Evolutionary conservation across 768 basidiomycete genomes (phyloP).

Genomic region (Trametes cubensis): DNA sequence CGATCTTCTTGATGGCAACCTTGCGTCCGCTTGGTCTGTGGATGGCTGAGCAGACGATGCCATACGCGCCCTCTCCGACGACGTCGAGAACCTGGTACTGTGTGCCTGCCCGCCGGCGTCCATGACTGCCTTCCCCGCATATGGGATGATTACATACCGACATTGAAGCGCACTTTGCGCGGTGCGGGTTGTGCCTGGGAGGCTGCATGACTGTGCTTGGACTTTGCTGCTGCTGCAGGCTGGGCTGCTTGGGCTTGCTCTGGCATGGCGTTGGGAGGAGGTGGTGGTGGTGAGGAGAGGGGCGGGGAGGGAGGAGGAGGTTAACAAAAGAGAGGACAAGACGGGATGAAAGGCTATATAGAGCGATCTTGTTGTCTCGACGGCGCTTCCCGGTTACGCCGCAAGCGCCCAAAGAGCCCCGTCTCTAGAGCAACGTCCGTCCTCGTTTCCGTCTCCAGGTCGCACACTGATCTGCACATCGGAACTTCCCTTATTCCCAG

Average conservation of each 20-base stretch:
- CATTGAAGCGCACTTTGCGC: slow-evolving; percentile 87
- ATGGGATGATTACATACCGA: slow-evolving; percentile 49
- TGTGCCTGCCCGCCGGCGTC: slow-evolving; percentile 31
- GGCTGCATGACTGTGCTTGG: slow-evolving; percentile 51
- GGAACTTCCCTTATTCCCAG: slow-evolving; percentile 7
- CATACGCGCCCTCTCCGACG: slow-evolving; percentile 95
- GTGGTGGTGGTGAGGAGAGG: slow-evolving; percentile 11
- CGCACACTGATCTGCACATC: slow-evolving; percentile 24
- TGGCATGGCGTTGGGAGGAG: slow-evolving; percentile 24
- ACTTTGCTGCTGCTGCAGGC: slow-evolving; percentile 31
- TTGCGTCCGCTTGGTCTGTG: slow-evolving; percentile 77
- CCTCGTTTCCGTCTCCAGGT: slow-evolving; percentile 13
- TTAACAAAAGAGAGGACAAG: slow-evolving; percentile 18
- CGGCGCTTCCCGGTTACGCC: slow-evolving; percentile 15
- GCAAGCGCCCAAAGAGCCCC: slow-evolving; percentile 6
- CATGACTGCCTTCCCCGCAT: background rate
- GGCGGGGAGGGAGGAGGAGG: slow-evolving; percentile 9
- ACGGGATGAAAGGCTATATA: slow-evolving; percentile 18
- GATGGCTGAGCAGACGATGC: slow-evolving; percentile 86
- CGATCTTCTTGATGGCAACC: slow-evolving; percentile 96
- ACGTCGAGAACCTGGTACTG: slow-evolving; percentile 77
- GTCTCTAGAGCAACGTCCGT: slow-evolving; percentile 20
- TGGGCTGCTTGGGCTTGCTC: slow-evolving; percentile 28
- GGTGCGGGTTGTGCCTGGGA: slow-evolving; percentile 58
- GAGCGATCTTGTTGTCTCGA: slow-evolving; percentile 22